Evolutionary conservation across 2,329 filamentous ascomycete species (phyloP).

Genomic region (Didymella glomerata): DNA sequence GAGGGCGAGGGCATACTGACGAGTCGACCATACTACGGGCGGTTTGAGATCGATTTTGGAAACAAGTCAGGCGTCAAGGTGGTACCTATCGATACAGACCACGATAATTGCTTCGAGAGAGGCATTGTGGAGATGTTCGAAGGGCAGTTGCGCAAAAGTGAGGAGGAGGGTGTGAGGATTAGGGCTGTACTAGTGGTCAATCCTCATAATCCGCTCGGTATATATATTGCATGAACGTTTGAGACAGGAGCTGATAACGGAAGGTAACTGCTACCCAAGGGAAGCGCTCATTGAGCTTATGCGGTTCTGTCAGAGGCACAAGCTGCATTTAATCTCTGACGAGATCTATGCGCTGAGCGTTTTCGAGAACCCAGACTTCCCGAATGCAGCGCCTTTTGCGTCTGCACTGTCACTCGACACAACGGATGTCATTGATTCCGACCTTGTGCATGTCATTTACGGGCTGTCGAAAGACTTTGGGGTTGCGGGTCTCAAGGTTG

Average conservation of each 20-base stretch:
- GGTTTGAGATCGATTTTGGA: slow-evolving; percentile 60
- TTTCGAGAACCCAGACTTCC: slow-evolving; percentile 35
- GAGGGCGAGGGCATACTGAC: slow-evolving; percentile 58
- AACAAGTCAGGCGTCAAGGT: slow-evolving; percentile 48
- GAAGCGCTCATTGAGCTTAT: slow-evolving; percentile 54
- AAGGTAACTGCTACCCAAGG: slow-evolving; percentile 44
- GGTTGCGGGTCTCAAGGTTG: slow-evolving; percentile 57
- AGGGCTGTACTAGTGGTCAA: slow-evolving; percentile 8
- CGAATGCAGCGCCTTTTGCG: slow-evolving; percentile 28
- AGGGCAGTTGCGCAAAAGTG: background rate
- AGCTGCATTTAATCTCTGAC: slow-evolving; percentile 64
- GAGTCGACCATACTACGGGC: slow-evolving; percentile 57
- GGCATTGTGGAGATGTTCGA: background rate
- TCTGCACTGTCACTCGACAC: slow-evolving; percentile 34
- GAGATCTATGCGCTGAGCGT: slow-evolving; percentile 67
- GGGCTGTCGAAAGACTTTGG: slow-evolving; percentile 60
- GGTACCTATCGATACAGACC: slow-evolving; percentile 27
- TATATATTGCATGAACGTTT: background rate
- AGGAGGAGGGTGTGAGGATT: background rate
- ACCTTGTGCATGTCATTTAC: slow-evolving; percentile 61
- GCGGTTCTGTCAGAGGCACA: slow-evolving; percentile 59
- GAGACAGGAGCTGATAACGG: background rate
- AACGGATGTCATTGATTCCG: slow-evolving; percentile 56
- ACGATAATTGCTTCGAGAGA: slow-evolving; percentile 24
- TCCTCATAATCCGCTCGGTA: slow-evolving; percentile 16